Evolutionary conservation across 1,284 basidiomycete species (phyloP).

Genomic region (Lentinus polychrous): DNA sequence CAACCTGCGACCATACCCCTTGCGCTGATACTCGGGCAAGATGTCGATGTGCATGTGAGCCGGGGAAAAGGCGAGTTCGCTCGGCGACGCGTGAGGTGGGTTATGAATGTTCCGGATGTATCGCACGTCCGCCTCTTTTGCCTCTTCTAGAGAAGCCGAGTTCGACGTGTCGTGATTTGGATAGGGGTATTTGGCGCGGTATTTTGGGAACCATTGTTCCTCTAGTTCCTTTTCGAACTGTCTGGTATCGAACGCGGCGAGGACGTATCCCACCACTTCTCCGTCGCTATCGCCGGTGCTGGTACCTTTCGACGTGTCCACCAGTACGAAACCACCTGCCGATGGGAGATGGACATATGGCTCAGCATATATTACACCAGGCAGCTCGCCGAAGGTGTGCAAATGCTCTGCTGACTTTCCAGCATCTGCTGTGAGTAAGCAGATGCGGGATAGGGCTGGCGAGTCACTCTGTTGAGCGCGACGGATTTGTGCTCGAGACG

Average conservation of each 20-base stretch:
- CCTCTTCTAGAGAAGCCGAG: background rate
- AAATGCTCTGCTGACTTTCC: constrained; percentile 56
- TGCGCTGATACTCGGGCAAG: constrained; percentile 48
- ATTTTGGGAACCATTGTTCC: constrained; percentile 51
- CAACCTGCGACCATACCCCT: constrained; percentile 57
- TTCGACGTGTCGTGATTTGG: constrained; percentile 12
- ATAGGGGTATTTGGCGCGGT: constrained; percentile 45
- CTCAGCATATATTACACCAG: constrained; percentile 62
- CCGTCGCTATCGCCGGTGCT: constrained; percentile 9
- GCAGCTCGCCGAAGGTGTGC: constrained; percentile 56
- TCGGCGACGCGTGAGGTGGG: constrained; percentile 38
- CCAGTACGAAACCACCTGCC: constrained; percentile 69
- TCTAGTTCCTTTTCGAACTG: constrained; percentile 44
- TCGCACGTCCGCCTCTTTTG: constrained; percentile 39
- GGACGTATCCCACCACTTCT: constrained; percentile 53
- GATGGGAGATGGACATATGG: constrained; percentile 64
- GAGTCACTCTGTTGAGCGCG: constrained; percentile 48
- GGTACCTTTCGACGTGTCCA: constrained; percentile 32
- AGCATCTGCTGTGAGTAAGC: constrained; percentile 65
- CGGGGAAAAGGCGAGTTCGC: constrained; percentile 46
- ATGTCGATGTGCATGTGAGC: constrained; percentile 68
- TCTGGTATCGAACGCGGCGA: constrained; percentile 55
- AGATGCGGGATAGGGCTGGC: constrained; percentile 55
- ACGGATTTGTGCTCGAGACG: constrained; percentile 35
- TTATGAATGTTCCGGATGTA: constrained; percentile 45